Evolutionary conservation across 75 land plant species (phyloP), one percentile per base, ranked within the genome.

Genomic region (Sequoia sempervirens): DNA sequence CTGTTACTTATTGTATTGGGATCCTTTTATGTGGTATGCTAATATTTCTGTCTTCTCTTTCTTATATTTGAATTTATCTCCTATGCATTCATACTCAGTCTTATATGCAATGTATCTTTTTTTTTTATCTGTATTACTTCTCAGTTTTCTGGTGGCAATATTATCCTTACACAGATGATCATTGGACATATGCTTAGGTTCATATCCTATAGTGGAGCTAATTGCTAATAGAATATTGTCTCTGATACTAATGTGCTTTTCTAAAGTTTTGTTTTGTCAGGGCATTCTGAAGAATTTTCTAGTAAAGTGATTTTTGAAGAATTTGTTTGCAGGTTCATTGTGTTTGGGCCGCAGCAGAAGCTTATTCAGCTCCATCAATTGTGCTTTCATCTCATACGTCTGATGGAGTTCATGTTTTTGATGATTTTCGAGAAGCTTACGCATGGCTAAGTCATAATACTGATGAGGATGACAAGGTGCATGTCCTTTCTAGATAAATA

Each of bases 281-380:
- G 78, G 45, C 43, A 75, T 43, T 78, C 80, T 45, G 50, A 78
- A 45, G 73, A 9, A 46, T 28, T n/a, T 54, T 52, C 26, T 85
- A 30, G 88, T 69, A 83, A 20, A 36, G 41, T 45, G 80, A 78
- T 78, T 74, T 76, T 12, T 78, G 80, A 78, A 43, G 47, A 12
- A 9, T 23, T 78, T n/a, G 13, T 78, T 82, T 90, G 87, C 85
- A 97, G 99, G 82, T 97, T 78, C 99, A 97, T 87, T 94, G 96
- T 93, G 99, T 97, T 32, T 97, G 99, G 99, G 99, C 99, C 81
- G 99, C 99, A 34, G 98, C 99, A 81, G 99, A 97, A 87, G 99
- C 99, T 73, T 97, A 97, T 84, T 97, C 99, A 74, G 99, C 99
- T 30, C 99, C 99, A 6, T 97, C 99, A 12, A 97, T 97, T 89